phyloP scores from a whole-genome alignment of 768 basidiomycete species.

The Boletus tomentosulus region DNA sequence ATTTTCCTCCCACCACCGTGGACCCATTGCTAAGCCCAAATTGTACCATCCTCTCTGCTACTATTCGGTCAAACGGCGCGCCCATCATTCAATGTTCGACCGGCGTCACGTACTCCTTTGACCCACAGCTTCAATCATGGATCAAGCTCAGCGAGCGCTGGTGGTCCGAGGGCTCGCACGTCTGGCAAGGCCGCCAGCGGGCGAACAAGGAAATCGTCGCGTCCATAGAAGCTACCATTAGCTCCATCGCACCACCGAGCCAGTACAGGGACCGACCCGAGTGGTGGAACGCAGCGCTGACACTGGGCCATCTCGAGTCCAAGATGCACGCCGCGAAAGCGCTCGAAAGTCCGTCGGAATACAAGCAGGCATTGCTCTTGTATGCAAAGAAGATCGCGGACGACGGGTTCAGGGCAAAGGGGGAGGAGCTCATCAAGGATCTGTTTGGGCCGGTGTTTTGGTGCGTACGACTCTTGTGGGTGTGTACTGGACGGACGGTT shows the following conservation, averaged over 20 bases:
- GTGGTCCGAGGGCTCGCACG: conserved; percentile 82
- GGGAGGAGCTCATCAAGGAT: conserved; percentile 88
- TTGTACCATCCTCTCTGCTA: conserved; percentile 55
- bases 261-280: conserved; percentile 51
- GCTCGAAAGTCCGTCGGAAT: conserved; percentile 83
- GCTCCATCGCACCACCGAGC: conserved; percentile 34
- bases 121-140: conserved; percentile 62
- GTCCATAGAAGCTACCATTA: conserved; percentile 50
- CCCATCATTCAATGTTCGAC: conserved; percentile 75
- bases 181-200: conserved; percentile 73
- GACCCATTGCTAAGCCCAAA: conserved; percentile 58
- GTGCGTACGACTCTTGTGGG: conserved; percentile 43
- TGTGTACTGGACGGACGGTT: neutral
- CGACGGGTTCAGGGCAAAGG: conserved; percentile 83
- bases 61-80: conserved; percentile 73
- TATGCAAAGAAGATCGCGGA: conserved; percentile 88
- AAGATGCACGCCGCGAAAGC: conserved; percentile 67
- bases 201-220: conserved; percentile 52
- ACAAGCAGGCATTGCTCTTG: conserved; percentile 64
- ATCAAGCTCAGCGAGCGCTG: conserved; percentile 73
- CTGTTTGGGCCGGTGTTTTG: conserved; percentile 87
- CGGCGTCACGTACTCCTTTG: conserved; percentile 79
- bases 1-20: conserved; percentile 66
- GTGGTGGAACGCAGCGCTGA: conserved; percentile 83
- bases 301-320: conserved; percentile 86